phyloP scores from a whole-genome alignment of 164 flowering plant species.

The Taxillus chinensis region DNA sequence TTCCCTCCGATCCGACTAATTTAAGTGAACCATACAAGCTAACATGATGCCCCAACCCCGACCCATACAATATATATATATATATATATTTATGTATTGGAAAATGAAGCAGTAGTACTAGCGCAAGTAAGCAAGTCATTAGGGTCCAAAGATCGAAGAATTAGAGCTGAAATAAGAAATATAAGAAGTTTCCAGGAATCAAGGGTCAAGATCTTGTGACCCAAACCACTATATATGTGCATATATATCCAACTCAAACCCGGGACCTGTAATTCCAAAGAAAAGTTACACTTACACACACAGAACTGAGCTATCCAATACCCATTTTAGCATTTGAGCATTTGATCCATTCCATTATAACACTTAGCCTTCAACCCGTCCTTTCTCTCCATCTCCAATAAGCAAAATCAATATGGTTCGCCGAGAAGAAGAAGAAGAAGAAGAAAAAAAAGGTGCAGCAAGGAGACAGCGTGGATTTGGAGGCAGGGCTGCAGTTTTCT shows the following conservation, averaged over 20 bases:
- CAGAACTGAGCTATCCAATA: background rate
- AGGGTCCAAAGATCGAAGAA: conserved; percentile 24
- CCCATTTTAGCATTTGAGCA: background rate
- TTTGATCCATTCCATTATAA: background rate
- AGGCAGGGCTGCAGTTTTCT: conserved; percentile 13
- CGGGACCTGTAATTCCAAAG: background rate
- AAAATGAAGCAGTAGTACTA: background rate
- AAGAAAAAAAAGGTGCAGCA: conserved; percentile 6
- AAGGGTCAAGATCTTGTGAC: conserved; percentile 34
- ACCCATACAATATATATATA: conserved; percentile 3
- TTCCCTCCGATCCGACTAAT: conserved; percentile 9
- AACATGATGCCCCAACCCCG: background rate
- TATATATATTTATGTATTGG: conserved; percentile 8
- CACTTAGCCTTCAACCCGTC: background rate
- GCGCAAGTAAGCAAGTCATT: background rate
- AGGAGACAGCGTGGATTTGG: background rate
- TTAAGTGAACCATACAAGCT: background rate
- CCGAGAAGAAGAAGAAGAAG: conserved; percentile 5
- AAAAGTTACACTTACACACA: background rate
- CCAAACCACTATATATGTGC: background rate
- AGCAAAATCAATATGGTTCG: conserved; percentile 15
- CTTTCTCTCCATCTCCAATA: background rate
- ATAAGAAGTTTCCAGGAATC: conserved; percentile 54
- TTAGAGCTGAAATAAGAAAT: conserved; percentile 17
- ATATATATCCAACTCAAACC: conserved; percentile 33